phyloP scores from a whole-genome alignment of 345 rosid species.

The Moricandia arvensis region DNA sequence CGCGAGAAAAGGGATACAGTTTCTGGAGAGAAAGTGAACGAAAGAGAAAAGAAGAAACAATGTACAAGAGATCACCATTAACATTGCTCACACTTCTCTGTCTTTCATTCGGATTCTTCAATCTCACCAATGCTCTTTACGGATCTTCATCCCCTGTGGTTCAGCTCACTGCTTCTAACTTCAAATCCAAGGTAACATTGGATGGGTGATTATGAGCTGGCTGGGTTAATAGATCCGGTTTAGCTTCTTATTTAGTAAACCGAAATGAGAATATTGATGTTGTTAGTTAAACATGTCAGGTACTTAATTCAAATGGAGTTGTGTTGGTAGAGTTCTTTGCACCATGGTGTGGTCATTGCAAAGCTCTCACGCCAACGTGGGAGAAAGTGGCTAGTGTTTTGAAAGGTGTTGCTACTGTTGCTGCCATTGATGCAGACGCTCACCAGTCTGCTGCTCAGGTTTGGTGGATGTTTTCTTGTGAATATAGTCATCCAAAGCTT shows the following conservation, averaged over 20 bases:
- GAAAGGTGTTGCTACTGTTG: slow-evolving; percentile 93
- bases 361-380: slow-evolving; percentile 91
- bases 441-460: slow-evolving; percentile 98
- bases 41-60: slow-evolving; percentile 19
- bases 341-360: slow-evolving; percentile 99
- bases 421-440: slow-evolving; percentile 95
- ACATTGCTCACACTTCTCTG: slow-evolving; percentile 34
- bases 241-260: background rate
- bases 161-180: slow-evolving; percentile 95
- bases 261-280: slow-evolving; percentile 3
- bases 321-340: slow-evolving; percentile 98
- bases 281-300: slow-evolving; percentile 43
- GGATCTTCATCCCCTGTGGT: slow-evolving; percentile 95
- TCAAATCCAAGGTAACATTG: slow-evolving; percentile 78
- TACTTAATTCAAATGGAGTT: slow-evolving; percentile 76
- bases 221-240: slow-evolving; percentile 17
- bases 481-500: background rate
- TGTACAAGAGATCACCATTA: slow-evolving; percentile 43
- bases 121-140: slow-evolving; percentile 57
- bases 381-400: slow-evolving; percentile 82
- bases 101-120: slow-evolving; percentile 29
- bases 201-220: background rate
- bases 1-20: background rate
- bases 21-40: slow-evolving; percentile 34
- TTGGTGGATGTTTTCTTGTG: background rate